Base-by-base conservation (phyloP, 345 rosid genomes). In the Salix purpurea region DNA sequence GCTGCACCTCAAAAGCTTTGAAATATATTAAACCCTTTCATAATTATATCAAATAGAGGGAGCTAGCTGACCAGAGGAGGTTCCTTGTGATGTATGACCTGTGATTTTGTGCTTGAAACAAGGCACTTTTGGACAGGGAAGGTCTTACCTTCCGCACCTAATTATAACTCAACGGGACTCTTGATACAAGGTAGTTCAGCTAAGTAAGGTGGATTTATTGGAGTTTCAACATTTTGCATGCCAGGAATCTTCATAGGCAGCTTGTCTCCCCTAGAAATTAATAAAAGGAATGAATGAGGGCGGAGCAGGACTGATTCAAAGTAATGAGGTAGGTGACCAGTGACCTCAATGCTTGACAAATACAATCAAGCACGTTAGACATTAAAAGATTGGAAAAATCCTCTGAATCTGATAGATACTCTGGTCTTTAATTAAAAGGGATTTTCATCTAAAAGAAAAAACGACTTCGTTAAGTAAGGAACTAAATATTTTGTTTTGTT, bases 141-240 rank as follows among this genome's bases (percentile, higher is more conserved):
- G 16, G 74, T 79, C 88, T 81, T 65, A 89, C 88, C 90, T 79
- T 81, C 85, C 83, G 75, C 78, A 91, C 89, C 94, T 82, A 84
- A 77, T 66, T 80, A 71, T 69, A 40, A 30, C 78, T 48, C 71
- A 10, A 10, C 0, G 28, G 64, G 64, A 37, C 69, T 54, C 44
- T 48, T 15, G 69, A 65, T 21, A 36, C 5, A n/a, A 32, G 67
- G 89, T 86, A 61, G 96, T 84, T 91, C 84, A 88, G 81, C 96
- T 82, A 75, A 87, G 73, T 70, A 37, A 11, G 71, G 48, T 23
- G 50, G 48, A 5, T 42, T 48, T 10, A n/a, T 44, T 50, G 71
- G 26, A 65, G 48, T 46, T 44, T 48, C 56, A 34, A 32, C 69
- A 9, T 18, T 21, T 26, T 30, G 40, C 37, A 15, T 2, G 37